phyloP scores from a whole-genome alignment of 768 basidiomycete genomes.

The Leccinum subtestaceum region DNA sequence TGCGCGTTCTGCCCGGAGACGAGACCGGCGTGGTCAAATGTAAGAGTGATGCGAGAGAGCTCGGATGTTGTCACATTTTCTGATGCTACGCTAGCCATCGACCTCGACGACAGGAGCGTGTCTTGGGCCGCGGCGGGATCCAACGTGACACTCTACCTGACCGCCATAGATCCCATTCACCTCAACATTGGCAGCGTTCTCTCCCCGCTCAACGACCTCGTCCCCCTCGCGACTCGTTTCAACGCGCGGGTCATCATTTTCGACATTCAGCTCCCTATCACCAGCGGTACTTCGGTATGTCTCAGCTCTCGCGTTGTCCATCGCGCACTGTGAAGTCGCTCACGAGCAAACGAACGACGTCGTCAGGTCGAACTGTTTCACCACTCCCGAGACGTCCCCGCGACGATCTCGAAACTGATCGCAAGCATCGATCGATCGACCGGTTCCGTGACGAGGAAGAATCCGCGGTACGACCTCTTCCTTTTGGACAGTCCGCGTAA shows the following conservation, averaged over 20 bases:
- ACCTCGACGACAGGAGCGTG: constrained; percentile 71
- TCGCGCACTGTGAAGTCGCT: background rate
- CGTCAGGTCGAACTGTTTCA: constrained; percentile 87
- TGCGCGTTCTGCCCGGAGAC: constrained; percentile 89
- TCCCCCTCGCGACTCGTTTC: constrained; percentile 77
- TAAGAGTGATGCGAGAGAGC: constrained; percentile 26
- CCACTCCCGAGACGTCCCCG: constrained; percentile 90
- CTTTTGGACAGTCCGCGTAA: background rate
- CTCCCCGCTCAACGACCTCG: constrained; percentile 67
- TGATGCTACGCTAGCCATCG: constrained; percentile 58
- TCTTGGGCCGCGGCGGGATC: constrained; percentile 90
- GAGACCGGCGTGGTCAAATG: constrained; percentile 80
- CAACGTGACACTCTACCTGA: constrained; percentile 83
- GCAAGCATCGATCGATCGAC: constrained; percentile 74
- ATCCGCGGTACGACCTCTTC: constrained; percentile 60
- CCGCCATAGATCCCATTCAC: constrained; percentile 81
- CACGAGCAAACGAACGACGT: background rate
- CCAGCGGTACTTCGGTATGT: constrained; percentile 77
- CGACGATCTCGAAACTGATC: constrained; percentile 79
- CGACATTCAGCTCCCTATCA: constrained; percentile 88
- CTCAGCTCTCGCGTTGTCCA: background rate
- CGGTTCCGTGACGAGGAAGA: constrained; percentile 69
- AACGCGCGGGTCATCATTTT: constrained; percentile 90
- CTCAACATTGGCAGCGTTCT: constrained; percentile 87
- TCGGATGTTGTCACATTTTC: background rate